Percentiles rank a stretch among this genome's conserved stretches.
Conservation (phyloP, 2,329 filamentous ascomycete species). For the Claviceps sp. region DNA sequence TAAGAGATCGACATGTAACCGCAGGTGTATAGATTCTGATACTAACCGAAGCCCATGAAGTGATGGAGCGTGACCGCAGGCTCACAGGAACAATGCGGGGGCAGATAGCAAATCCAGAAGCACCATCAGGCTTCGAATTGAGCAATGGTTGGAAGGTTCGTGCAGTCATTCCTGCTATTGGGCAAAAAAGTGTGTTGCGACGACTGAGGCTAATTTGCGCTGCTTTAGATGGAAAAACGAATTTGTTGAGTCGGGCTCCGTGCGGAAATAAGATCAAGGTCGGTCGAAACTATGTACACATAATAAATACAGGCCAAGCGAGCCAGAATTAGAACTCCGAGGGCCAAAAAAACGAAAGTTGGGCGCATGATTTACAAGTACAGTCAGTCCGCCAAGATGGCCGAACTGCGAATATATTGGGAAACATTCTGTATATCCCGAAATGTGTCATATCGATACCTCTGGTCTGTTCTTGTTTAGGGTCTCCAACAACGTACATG, state of each 20-base stretch:
- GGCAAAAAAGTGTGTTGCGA: background rate
- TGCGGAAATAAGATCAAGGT: background rate
- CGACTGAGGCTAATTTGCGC: slow-evolving; percentile 1
- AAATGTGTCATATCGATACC: slow-evolving; percentile 34
- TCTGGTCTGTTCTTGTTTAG: slow-evolving; percentile 67
- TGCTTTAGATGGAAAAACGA: slow-evolving; percentile 38
- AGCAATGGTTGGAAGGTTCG: slow-evolving; percentile 52
- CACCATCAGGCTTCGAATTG: slow-evolving; percentile 46
- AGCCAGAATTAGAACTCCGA: background rate
- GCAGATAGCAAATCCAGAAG: slow-evolving; percentile 40
- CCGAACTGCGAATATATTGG: background rate
- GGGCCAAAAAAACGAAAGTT: background rate
- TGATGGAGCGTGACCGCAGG: slow-evolving; percentile 53
- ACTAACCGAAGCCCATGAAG: slow-evolving; percentile 21
- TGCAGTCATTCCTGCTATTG: background rate
- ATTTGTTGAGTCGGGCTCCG: slow-evolving; percentile 24
- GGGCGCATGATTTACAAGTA: background rate
- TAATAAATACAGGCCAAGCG: slow-evolving; percentile 1
- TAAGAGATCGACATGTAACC: slow-evolving; percentile 17
- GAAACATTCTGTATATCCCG: background rate
- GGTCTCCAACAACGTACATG: slow-evolving; percentile 77
- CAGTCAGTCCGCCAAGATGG: background rate
- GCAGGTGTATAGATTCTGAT: background rate
- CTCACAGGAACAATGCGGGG: slow-evolving; percentile 46
- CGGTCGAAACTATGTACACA: slow-evolving; percentile 8